These are phyloP conservation scores for Fusarium clavum DNA, from an alignment of 2,329 filamentous ascomycete genomes.

Conservation along the genomic window DNA sequence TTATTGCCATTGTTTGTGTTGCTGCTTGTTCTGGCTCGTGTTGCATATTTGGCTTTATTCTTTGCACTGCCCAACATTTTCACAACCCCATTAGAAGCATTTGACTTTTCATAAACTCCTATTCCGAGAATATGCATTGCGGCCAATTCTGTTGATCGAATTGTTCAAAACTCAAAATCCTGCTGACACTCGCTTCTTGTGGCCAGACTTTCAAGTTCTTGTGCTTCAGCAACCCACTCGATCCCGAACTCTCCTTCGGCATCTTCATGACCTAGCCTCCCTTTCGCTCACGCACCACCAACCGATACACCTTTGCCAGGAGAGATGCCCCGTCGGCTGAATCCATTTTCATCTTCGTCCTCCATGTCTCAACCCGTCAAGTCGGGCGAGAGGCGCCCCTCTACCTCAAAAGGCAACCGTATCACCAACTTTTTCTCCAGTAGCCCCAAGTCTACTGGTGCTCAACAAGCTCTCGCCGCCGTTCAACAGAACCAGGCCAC, in stretches of 20 bases:
- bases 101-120: slow-evolving; percentile 21
- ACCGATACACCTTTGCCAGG: slow-evolving; percentile 40
- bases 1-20: slow-evolving; percentile 26
- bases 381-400: slow-evolving; percentile 67
- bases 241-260: slow-evolving; percentile 14
- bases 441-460: slow-evolving; percentile 77
- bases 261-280: slow-evolving; percentile 16
- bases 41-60: slow-evolving; percentile 19
- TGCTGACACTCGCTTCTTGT: slow-evolving; percentile 29
- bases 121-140: slow-evolving; percentile 26
- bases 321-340: slow-evolving; percentile 71
- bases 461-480: slow-evolving; percentile 75
- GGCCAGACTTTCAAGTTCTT: slow-evolving; percentile 10
- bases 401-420: slow-evolving; percentile 77
- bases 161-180: slow-evolving; percentile 14
- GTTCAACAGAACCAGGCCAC: slow-evolving; percentile 68
- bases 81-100: slow-evolving; percentile 10
- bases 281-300: slow-evolving; percentile 17
- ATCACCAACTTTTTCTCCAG: slow-evolving; percentile 86
- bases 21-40: slow-evolving; percentile 16
- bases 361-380: slow-evolving; percentile 62
- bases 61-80: slow-evolving; percentile 1
- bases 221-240: background rate
- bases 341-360: slow-evolving; percentile 66
- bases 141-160: slow-evolving; percentile 21